Percentiles rank a stretch among this genome's conserved stretches.
phyloP scores from a whole-genome alignment of 345 rosid genomes.

The Adansonia digitata region DNA sequence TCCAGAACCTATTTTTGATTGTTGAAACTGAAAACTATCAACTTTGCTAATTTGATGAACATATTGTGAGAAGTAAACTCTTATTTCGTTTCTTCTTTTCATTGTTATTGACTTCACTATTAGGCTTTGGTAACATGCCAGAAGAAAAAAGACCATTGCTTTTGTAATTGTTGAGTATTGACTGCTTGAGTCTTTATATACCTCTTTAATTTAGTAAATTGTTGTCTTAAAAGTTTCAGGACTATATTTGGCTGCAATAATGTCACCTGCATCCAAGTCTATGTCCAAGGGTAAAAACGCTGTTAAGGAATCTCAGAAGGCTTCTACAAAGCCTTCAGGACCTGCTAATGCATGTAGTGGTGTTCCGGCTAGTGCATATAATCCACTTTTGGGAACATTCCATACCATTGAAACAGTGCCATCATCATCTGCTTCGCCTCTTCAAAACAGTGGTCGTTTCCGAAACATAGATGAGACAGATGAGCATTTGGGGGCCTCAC shows the following conservation, averaged over 20 bases:
- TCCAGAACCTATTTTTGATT: background rate
- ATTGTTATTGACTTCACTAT: too few species aligned
- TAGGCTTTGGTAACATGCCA: too few species aligned
- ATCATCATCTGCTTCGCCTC: conserved; percentile 41
- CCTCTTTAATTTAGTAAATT: background rate
- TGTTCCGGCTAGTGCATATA: conserved; percentile 62
- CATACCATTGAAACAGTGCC: conserved; percentile 55
- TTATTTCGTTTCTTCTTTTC: background rate
- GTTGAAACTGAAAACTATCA: background rate
- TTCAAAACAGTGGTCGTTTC: conserved; percentile 58
- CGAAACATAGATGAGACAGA: conserved; percentile 69
- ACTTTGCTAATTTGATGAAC: background rate
- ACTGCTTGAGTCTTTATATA: background rate
- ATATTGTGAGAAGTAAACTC: background rate
- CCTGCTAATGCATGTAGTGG: conserved; percentile 43
- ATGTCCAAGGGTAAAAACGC: conserved; percentile 74
- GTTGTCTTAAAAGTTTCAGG: conserved; percentile 4
- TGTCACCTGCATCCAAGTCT: conserved; percentile 65
- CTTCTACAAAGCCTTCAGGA: conserved; percentile 48
- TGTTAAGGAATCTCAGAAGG: conserved; percentile 61
- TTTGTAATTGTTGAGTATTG: too few species aligned
- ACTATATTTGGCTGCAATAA: conserved; percentile 17
- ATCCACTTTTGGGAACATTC: conserved; percentile 66
- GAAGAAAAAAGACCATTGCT: too few species aligned
- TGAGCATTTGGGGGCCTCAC: conserved; percentile 38